Evolutionary conservation across 129 eudicot genomes (phyloP), one percentile per base, ranked within the genome.

Genomic region (Flaveria trinervia): DNA sequence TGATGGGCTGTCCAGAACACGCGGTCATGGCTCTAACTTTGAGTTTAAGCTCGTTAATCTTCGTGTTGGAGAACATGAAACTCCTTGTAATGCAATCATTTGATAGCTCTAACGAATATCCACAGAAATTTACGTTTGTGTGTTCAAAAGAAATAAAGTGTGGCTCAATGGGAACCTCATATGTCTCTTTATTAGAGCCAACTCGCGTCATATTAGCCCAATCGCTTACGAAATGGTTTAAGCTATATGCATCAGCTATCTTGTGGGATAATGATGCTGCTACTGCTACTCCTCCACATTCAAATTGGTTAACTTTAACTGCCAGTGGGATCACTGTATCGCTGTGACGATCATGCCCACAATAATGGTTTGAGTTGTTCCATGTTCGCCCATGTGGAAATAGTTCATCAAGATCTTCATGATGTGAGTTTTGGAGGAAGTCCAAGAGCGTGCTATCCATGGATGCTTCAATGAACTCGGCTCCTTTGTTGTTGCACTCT

Each of bases 221-320:
- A 39, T 65, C 70, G 1, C 2, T 36, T 23, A 65, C 2, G 26
- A 65, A 65, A 0, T 1, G 26, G 22, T 16, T 65, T n/a, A 65
- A 16, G 17, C 70, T 65, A 39, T 28, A 33, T 0, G 25, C 70
- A 39, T 65, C 70, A n/a, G 50, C 70, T 17, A 65, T 65, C 70
- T 65, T 65, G 25, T 65, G 70, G 70, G 70, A 65, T 65, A 65
- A 65, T 2, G 70, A 33, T 14, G 17, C 70, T 3, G 70, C 70
- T 3, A 65, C 14, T 9, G 49, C 48, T n/a, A 65, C 13, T 5
- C 70, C 70, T 9, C 50, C 50, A n/a, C 70, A 36, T 39, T 65
- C 15, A 36, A 65, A 65, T 36, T 1, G 50, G 25, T 17, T 65
- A 15, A 41, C 26, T 39, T 65, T 16, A 16, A 65, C 50, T 3